Base-by-base conservation (phyloP, 352 stramenopile species). In the Pythium aphanidermatum region DNA sequence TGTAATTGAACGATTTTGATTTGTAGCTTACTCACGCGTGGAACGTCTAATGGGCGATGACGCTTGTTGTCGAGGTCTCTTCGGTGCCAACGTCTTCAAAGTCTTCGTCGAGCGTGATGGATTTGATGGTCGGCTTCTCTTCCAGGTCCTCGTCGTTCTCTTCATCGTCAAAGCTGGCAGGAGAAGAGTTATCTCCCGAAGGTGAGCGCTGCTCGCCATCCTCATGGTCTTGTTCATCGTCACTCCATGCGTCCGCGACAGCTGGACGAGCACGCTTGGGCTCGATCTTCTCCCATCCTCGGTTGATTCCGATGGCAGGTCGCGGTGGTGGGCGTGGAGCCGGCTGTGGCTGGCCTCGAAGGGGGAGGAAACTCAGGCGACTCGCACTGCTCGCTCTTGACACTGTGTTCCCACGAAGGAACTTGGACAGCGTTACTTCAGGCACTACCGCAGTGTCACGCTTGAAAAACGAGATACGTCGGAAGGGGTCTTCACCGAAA, bases 391-490 rank as follows among this genome's bases (percentile, higher is more conserved):
- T 25, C 36, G 51, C 30, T 17, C 61, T 63, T 42, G 24, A 66
- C 61, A 42, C 50, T 54, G 23, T 84, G 66, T 32, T 68, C 51
- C 29, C 39, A 13, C 39, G 48, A 17, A 56, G 19, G 10, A 56
- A 40, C 33, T 70, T 71, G 11, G 79, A 92, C 19, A 92, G 55
- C 36, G 72, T 73, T 37, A 81, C 56, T 19, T 50, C 57, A 0
- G 79, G 76, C 11, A 92, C 63, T 21, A 33, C 46, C n/a, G 73
- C 68, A 5, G 52, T 46, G 10, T 82, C 70, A 12, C 63, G 61
- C 59, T 92, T 92, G 50, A 83, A 92, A 33, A 86, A 86, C 13
- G 75, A 87, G 28, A 89, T 70, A 58, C 75, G 70, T 20, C 79
- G 79, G 44, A 57, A 62, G 6, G 70, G 63, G 24, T 92, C 76